Evolutionary conservation across 805 yeast genomes (phyloP).

Genomic region (Metschnikowia proteae): DNA sequence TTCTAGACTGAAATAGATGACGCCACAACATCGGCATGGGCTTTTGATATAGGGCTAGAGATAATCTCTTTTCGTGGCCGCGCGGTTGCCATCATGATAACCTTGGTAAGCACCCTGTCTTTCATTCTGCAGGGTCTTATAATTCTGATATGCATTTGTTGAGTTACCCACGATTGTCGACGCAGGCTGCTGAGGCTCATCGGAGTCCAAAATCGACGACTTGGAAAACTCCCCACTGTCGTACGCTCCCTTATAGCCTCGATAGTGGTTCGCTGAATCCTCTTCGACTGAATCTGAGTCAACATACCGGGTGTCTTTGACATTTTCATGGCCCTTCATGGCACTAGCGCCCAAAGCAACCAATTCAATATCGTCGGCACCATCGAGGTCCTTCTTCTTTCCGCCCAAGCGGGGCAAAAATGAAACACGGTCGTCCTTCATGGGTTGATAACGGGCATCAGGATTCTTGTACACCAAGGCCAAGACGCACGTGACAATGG

Average conservation of each 20-base stretch:
- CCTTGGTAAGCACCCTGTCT: conserved; percentile 11
- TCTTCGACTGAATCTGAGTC: conserved; percentile 33
- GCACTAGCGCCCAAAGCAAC: conserved; percentile 71
- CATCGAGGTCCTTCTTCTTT: conserved; percentile 23
- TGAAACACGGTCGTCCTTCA: conserved; percentile 95
- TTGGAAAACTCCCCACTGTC: conserved; percentile 13
- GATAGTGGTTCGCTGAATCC: conserved; percentile 14
- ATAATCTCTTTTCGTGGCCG: conserved; percentile 6
- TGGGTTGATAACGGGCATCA: conserved; percentile 91
- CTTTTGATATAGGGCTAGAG: conserved; percentile 1
- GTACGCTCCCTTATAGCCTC: conserved; percentile 12
- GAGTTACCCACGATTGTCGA: conserved; percentile 43
- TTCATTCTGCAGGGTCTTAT: conserved; percentile 17
- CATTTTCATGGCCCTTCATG: conserved; percentile 56
- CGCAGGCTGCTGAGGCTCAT: conserved; percentile 42
- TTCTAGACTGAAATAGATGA: too few relatives aligned
- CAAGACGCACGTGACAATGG: conserved; percentile 80
- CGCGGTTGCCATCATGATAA: conserved; percentile 5
- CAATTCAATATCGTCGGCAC: conserved; percentile 54
- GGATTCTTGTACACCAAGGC: conserved; percentile 89
- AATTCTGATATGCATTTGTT: conserved; percentile 24
- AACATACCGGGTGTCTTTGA: conserved; percentile 22
- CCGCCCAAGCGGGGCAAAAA: conserved; percentile 67
- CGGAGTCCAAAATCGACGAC: conserved; percentile 13
- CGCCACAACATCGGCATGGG: too few relatives aligned